phyloP scores from a whole-genome alignment of 2,329 filamentous ascomycete species.

The Penicillium sp. region DNA sequence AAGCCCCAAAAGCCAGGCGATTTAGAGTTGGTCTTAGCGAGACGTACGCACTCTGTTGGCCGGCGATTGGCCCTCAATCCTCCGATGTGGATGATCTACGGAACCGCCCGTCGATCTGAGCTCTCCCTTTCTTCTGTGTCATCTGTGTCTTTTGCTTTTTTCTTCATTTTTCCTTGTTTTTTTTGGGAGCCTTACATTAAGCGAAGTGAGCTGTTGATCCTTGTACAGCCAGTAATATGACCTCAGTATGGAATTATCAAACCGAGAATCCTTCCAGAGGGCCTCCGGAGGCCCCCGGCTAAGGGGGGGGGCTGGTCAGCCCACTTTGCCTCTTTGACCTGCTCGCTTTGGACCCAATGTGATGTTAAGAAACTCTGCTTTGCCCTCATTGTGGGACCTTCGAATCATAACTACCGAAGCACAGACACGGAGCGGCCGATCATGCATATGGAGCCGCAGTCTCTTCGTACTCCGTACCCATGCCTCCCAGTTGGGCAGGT shows the following conservation, averaged over 20 bases:
- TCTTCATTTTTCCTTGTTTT: neutral
- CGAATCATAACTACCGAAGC: conserved; percentile 2
- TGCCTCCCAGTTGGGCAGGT: conserved; percentile 14
- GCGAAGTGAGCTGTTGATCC: neutral
- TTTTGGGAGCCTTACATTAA: neutral
- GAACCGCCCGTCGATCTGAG: conserved; percentile 34
- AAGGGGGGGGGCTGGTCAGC: neutral
- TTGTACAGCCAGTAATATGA: too few relatives aligned
- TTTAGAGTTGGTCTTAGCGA: conserved; percentile 28
- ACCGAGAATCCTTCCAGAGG: conserved; percentile 4
- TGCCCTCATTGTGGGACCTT: neutral
- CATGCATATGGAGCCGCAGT: conserved; percentile 19
- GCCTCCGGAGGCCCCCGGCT: neutral
- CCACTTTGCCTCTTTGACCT: neutral
- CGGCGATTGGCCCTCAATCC: conserved; percentile 32
- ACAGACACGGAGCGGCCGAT: conserved; percentile 24
- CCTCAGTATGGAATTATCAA: neutral
- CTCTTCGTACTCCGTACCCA: conserved; percentile 1
- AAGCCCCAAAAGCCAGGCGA: conserved; percentile 4
- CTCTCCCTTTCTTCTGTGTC: neutral
- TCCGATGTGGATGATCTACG: conserved; percentile 35
- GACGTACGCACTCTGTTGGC: conserved; percentile 25
- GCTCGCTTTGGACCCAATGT: neutral
- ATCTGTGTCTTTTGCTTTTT: neutral
- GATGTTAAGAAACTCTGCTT: neutral